Conservation (phyloP, 345 rosid genomes). For the Syzygium aqueum region DNA sequence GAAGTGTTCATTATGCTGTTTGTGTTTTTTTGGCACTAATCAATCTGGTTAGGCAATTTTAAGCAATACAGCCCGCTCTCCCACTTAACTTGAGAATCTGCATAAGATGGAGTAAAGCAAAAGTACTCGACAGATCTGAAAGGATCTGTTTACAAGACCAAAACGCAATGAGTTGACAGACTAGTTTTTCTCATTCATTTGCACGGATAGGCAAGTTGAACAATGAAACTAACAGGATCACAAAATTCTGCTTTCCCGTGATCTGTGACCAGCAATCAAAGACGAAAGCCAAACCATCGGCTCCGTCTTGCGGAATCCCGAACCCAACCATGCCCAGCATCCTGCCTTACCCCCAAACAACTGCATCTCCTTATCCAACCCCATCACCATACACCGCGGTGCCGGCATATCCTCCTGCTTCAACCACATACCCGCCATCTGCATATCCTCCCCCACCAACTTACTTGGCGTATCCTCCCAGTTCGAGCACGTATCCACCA, state of each 20-base stretch:
- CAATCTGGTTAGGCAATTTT: neutral
- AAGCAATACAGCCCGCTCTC: no score
- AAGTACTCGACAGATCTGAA: neutral
- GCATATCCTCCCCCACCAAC: conserved; percentile 25
- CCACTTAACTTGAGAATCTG: neutral
- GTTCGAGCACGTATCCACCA: neutral
- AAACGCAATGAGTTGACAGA: neutral
- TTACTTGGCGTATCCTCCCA: neutral
- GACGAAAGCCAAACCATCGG: neutral
- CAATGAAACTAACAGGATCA: neutral
- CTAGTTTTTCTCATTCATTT: neutral
- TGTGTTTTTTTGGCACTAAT: neutral
- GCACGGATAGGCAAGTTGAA: neutral
- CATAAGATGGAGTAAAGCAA: neutral
- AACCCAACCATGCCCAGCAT: neutral
- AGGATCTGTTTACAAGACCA: neutral
- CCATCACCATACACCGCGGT: neutral
- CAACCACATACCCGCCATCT: conserved; percentile 1
- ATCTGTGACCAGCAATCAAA: neutral
- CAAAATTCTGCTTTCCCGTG: neutral
- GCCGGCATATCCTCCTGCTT: conserved; percentile 8
- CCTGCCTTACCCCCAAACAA: neutral
- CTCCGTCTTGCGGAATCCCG: neutral
- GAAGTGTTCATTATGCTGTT: neutral
- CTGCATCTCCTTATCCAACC: neutral